Percentiles rank a stretch among this genome's conserved stretches.
These are phyloP conservation scores for Exophiala sp. DNA, from an alignment of 2,329 filamentous ascomycete genomes.

Conservation along the genomic window DNA sequence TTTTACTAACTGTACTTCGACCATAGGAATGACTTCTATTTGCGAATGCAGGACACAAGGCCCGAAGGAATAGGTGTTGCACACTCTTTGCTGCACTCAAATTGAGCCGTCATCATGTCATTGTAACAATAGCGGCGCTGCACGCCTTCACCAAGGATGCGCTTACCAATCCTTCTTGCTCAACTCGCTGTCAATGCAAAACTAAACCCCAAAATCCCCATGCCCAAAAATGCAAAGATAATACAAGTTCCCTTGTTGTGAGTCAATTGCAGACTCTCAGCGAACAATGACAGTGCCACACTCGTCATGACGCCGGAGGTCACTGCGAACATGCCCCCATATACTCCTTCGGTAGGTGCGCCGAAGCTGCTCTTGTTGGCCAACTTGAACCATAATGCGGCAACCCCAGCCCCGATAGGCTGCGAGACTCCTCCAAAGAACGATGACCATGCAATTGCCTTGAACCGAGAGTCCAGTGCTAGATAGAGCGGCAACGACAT, in stretches of 20 bases:
- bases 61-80: too few relatives aligned
- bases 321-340: conserved; percentile 67
- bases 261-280: conserved; percentile 75
- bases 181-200: conserved; percentile 66
- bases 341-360: conserved; percentile 49
- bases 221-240: conserved; percentile 71
- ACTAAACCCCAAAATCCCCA: conserved; percentile 79
- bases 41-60: too few relatives aligned
- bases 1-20: too few relatives aligned
- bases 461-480: conserved; percentile 70
- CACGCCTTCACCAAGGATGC: neutral
- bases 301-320: conserved; percentile 95
- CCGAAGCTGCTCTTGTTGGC: conserved; percentile 46
- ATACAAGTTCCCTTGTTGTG: conserved; percentile 73
- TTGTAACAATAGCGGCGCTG: neutral
- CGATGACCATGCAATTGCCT: conserved; percentile 78
- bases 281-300: conserved; percentile 82
- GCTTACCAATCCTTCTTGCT: neutral
- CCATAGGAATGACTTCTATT: too few relatives aligned
- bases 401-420: conserved; percentile 75
- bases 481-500: conserved; percentile 90
- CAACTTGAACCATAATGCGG: conserved; percentile 77
- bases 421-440: conserved; percentile 81
- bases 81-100: too few relatives aligned
- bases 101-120: neutral